Conservation (phyloP, 1,139 yeast genomes). For the Taphrina flavorubra region DNA sequence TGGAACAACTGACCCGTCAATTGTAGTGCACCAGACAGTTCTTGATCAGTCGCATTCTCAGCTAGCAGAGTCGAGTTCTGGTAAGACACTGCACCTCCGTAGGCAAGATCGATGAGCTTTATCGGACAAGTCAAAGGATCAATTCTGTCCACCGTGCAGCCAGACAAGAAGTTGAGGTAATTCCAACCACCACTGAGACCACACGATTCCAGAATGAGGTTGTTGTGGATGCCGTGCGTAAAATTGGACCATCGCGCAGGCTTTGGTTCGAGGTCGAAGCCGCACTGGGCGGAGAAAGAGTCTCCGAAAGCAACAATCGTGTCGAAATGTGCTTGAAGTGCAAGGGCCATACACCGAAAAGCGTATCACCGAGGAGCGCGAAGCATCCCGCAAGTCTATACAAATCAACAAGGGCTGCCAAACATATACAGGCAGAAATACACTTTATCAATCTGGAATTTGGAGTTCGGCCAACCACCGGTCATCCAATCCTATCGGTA, state of each 20-base stretch:
- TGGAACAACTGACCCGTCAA: not conserved
- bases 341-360: not conserved
- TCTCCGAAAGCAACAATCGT: slow-evolving; percentile 19
- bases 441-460: no score
- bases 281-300: slow-evolving; percentile 20
- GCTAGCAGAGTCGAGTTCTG: not conserved
- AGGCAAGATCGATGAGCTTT: slow-evolving; percentile 13
- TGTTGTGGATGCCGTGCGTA: slow-evolving; percentile 3
- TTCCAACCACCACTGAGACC: slow-evolving; percentile 1
- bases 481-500: no score
- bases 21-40: not conserved
- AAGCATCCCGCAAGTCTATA: no score
- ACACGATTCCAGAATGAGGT: slow-evolving; percentile 4
- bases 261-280: not conserved
- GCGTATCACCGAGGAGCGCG: not conserved
- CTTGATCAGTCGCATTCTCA: not conserved
- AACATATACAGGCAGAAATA: no score
- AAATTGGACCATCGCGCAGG: slow-evolving; percentile 7
- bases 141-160: not conserved
- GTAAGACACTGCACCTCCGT: not conserved
- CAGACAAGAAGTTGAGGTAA: slow-evolving; percentile 10
- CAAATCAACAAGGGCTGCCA: no score
- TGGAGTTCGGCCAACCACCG: no score
- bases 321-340: slow-evolving; percentile 5
- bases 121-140: slow-evolving; percentile 13